Conservation (phyloP, 306 rosid genomes). For the Morella rubra region DNA sequence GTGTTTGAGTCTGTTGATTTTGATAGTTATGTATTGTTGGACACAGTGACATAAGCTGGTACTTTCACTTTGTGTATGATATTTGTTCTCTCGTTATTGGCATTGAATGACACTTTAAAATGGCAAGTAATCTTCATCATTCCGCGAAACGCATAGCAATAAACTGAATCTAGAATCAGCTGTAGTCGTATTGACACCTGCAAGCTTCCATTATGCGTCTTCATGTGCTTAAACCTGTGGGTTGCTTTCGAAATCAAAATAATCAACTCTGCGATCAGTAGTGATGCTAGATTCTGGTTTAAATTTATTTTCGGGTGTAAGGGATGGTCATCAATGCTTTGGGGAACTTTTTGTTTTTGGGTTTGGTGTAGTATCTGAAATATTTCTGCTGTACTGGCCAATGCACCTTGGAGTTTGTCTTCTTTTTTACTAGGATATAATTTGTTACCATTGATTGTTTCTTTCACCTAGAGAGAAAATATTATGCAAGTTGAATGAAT, state of each 20-base stretch:
- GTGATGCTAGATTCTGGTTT: neutral
- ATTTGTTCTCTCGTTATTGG: neutral
- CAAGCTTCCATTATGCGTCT: neutral
- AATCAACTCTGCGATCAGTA: neutral
- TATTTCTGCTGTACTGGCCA: neutral
- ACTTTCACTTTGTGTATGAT: neutral
- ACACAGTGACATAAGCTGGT: too few relatives aligned
- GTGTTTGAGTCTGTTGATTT: neutral
- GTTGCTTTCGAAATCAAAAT: neutral
- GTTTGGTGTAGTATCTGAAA: neutral
- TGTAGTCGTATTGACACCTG: neutral
- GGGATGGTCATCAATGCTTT: neutral
- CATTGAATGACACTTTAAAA: neutral
- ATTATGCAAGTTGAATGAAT: neutral
- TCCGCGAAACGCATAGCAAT: too few relatives aligned
- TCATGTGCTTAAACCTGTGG: neutral
- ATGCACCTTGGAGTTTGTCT: neutral
- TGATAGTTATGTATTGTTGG: neutral
- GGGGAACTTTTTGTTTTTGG: neutral
- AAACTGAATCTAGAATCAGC: neutral
- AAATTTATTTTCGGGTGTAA: neutral
- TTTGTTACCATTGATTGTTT: neutral
- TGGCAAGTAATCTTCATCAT: neutral
- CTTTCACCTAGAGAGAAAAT: conserved; percentile 1
- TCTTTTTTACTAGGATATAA: neutral